Base-by-base conservation (phyloP, 2,329 filamentous ascomycete genomes). In the Calonectria leucothoes region DNA sequence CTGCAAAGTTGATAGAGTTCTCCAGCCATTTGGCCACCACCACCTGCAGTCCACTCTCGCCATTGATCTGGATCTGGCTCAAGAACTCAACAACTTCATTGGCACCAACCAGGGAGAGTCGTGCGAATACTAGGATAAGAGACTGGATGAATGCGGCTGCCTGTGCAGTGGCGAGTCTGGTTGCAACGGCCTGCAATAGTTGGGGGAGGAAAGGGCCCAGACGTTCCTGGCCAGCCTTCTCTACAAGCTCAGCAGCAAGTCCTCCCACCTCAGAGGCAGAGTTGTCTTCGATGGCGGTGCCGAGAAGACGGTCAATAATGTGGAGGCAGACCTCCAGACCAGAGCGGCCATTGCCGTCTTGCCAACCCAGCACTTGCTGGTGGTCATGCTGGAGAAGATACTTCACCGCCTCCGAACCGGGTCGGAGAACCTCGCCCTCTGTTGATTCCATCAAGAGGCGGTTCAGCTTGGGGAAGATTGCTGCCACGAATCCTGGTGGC, bases 21-120 rank as follows among this genome's bases (percentile, higher is more conserved):
- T 98, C 97, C 1, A 99, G 88, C 97, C 97, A 99, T 85, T 98
- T 98, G 85, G 93, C 90, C 77, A 98, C 87, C 4, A 99, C 97
- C 29, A 98, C 93, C 76, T 96, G 92, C 10, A 99, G 87, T n/a
- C 96, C 97, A 80, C 90, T 97, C 81, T 94, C 89, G 23, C 93
- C 93, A 61, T 92, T 91, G 76, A 98, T 94, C 78, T 95, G 91
- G 75, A 98, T 93, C 81, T 95, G 93, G 74, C 93, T 93, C 37
- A 99, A 88, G 86, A 99, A 99, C 69, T 97, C 93, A 17, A 98
- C 93, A 2, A 99, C 96, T 80, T 98, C 97, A 29, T 92, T 91
- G 12, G 96, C 94, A 61, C 95, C 95, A 64, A 94, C 92, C 17
- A 98, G 89, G 12, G 95, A 96, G 11, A 99, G 89, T 55, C 96